Conservation (phyloP, 495 filamentous ascomycete genomes). For the Recurvomyces mirabilis region DNA sequence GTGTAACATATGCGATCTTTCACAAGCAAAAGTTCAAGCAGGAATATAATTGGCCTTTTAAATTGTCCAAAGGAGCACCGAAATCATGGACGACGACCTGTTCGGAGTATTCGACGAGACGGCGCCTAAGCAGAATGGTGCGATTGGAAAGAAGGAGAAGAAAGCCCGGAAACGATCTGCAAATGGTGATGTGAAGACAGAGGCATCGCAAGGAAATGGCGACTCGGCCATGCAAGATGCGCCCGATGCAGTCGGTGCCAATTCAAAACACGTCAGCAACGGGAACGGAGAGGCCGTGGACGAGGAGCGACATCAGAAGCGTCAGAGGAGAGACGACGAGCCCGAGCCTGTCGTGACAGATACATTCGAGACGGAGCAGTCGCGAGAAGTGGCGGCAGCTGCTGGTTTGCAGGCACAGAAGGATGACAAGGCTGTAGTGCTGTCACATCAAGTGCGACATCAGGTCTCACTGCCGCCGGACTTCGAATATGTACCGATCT, state of each 20-base stretch:
- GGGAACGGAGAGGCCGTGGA: constrained; percentile 29
- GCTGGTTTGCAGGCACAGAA: constrained; percentile 61
- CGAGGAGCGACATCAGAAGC: constrained; percentile 50
- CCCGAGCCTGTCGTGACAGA: constrained; percentile 81
- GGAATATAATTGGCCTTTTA: too few species aligned
- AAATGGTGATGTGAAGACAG: constrained; percentile 58
- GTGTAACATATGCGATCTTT: too few species aligned
- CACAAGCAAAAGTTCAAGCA: too few species aligned
- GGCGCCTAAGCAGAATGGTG: constrained; percentile 5
- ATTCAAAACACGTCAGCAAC: constrained; percentile 25
- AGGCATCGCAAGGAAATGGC: constrained; percentile 14
- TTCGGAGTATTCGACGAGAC: constrained; percentile 33
- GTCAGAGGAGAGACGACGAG: constrained; percentile 59
- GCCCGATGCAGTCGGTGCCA: constrained; percentile 25
- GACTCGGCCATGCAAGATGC: constrained; percentile 28
- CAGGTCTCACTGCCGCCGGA: constrained; percentile 81
- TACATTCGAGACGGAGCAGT: constrained; percentile 91
- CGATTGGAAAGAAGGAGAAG: constrained; percentile 17
- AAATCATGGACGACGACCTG: too few species aligned
- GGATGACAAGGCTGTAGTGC: constrained; percentile 55
- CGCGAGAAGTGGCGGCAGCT: constrained; percentile 71
- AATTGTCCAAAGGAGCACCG: too few species aligned
- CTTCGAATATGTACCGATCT: constrained; percentile 86
- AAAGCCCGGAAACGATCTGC: constrained; percentile 51
- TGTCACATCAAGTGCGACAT: constrained; percentile 96